phyloP scores from a whole-genome alignment of 2,329 filamentous ascomycete genomes.

The Cladosporium sp. region DNA sequence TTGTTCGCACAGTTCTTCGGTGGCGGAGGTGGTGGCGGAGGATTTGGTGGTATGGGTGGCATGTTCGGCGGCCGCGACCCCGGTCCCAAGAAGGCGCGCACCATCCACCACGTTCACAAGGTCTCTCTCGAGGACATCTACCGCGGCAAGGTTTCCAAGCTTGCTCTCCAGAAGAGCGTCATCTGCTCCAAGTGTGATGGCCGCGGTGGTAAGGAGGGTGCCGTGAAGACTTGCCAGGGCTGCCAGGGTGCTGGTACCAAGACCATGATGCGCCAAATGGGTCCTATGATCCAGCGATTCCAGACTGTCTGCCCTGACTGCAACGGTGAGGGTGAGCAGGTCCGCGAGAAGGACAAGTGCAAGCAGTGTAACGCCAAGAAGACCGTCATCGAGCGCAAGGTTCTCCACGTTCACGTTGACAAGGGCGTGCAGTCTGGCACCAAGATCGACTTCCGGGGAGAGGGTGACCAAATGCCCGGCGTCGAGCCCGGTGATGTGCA shows the following conservation, averaged over 20 bases:
- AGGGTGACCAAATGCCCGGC: conserved; percentile 92
- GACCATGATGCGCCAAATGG: conserved; percentile 99
- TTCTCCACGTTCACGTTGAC: conserved; percentile 96
- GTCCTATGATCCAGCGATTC: conserved; percentile 99
- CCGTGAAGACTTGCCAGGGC: conserved; percentile 86
- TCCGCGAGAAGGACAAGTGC: conserved; percentile 96
- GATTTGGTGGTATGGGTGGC: conserved; percentile 65
- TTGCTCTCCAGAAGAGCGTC: conserved; percentile 94
- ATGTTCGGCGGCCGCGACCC: conserved; percentile 70
- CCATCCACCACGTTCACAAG: conserved; percentile 97
- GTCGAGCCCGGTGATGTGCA: conserved; percentile 93
- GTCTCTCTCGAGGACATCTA: conserved; percentile 98
- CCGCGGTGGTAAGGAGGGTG: conserved; percentile 91
- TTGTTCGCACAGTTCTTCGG: conserved; percentile 97
- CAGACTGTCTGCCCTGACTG: conserved; percentile 98
- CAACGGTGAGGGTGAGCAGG: conserved; percentile 93
- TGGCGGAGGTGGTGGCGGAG: conserved; percentile 62
- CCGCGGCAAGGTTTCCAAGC: conserved; percentile 94
- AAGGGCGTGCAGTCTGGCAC: conserved; percentile 88
- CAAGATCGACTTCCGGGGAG: conserved; percentile 94
- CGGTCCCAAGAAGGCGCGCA: conserved; percentile 86
- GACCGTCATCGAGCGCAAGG: conserved; percentile 94
- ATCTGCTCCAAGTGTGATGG: conserved; percentile 95
- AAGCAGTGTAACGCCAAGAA: conserved; percentile 97
- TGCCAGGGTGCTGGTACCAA: conserved; percentile 97